Percentiles rank a stretch among this genome's conserved stretches.
phyloP scores from a whole-genome alignment of 352 stramenopile genomes.

The Aphanomyces astaci region DNA sequence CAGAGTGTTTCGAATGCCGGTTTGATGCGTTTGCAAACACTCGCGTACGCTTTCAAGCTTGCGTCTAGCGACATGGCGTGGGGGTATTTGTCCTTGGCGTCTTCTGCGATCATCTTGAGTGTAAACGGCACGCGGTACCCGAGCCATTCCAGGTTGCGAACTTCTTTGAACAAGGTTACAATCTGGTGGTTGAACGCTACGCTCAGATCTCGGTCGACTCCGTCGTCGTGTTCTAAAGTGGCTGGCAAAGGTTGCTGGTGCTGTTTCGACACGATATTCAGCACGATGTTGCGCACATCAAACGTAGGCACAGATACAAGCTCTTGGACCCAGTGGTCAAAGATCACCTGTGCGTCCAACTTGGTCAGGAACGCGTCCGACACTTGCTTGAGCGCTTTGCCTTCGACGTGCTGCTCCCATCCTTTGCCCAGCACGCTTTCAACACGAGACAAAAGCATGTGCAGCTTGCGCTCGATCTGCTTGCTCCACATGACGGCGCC shows the following conservation, averaged over 20 bases:
- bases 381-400: slow-evolving; percentile 91
- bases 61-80: slow-evolving; percentile 96
- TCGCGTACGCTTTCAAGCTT: slow-evolving; percentile 92
- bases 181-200: slow-evolving; percentile 97
- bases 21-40: slow-evolving; percentile 65
- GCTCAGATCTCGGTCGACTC: slow-evolving; percentile 67
- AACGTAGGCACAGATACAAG: slow-evolving; percentile 86
- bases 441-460: slow-evolving; percentile 93
- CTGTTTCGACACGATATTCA: slow-evolving; percentile 84
- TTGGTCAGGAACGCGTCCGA: slow-evolving; percentile 82
- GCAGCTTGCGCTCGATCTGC: slow-evolving; percentile 99
- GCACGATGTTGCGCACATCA: slow-evolving; percentile 86
- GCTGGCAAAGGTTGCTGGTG: slow-evolving; percentile 30
- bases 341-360: slow-evolving; percentile 87
- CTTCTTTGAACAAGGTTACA: slow-evolving; percentile 98
- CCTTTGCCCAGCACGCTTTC: slow-evolving; percentile 94
- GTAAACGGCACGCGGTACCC: slow-evolving; percentile 96
- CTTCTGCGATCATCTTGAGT: slow-evolving; percentile 92
- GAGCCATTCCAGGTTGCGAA: slow-evolving; percentile 97
- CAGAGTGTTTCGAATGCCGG: slow-evolving; percentile 75
- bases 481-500: slow-evolving; percentile 99
- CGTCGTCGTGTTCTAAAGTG: slow-evolving; percentile 19
- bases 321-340: slow-evolving; percentile 92
- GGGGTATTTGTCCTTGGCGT: slow-evolving; percentile 95
- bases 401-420: slow-evolving; percentile 97